These are phyloP conservation scores for Zasmidium angulare DNA, from an alignment of 2,329 filamentous ascomycete species.

Conservation along the genomic window DNA sequence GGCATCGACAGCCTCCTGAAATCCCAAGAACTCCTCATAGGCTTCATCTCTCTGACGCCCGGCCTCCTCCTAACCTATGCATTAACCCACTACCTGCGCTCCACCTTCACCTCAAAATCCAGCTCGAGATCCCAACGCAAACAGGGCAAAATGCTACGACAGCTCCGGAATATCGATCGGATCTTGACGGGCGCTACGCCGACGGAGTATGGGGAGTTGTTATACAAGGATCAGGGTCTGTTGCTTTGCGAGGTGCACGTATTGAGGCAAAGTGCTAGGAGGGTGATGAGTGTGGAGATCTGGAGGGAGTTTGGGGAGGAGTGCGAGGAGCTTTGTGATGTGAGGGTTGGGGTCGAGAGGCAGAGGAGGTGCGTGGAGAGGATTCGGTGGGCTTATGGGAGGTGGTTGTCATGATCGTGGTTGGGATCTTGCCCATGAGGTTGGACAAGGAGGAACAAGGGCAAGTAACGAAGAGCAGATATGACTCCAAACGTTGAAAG, in stretches of 20 bases:
- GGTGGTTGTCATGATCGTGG: slow-evolving; percentile 57
- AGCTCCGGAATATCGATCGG: slow-evolving; percentile 85
- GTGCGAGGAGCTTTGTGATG: slow-evolving; percentile 79
- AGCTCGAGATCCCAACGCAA: slow-evolving; percentile 65
- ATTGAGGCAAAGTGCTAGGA: slow-evolving; percentile 66
- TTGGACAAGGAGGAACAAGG: no score
- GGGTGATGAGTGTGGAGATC: slow-evolving; percentile 70
- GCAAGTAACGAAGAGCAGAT: no score
- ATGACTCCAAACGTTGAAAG: no score
- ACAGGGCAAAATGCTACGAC: slow-evolving; percentile 70
- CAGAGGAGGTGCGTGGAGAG: slow-evolving; percentile 79
- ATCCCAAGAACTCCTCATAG: slow-evolving; percentile 95
- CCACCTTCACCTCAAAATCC: slow-evolving; percentile 67
- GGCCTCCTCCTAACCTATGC: slow-evolving; percentile 84
- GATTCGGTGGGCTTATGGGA: slow-evolving; percentile 86
- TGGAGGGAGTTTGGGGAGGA: slow-evolving; percentile 87
- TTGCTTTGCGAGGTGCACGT: slow-evolving; percentile 87
- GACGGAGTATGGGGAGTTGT: slow-evolving; percentile 71
- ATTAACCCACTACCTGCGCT: slow-evolving; percentile 69
- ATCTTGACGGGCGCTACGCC: slow-evolving; percentile 52
- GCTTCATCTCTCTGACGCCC: slow-evolving; percentile 92
- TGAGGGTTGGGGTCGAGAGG: slow-evolving; percentile 70
- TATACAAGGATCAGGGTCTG: slow-evolving; percentile 89
- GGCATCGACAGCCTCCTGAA: slow-evolving; percentile 93
- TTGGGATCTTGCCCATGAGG: no score